A percentile compares a stretch with the other conserved stretches of the same genome.
These are phyloP conservation scores for Boletus sp. DNA, from an alignment of 1,284 basidiomycete species.

Conservation along the genomic window DNA sequence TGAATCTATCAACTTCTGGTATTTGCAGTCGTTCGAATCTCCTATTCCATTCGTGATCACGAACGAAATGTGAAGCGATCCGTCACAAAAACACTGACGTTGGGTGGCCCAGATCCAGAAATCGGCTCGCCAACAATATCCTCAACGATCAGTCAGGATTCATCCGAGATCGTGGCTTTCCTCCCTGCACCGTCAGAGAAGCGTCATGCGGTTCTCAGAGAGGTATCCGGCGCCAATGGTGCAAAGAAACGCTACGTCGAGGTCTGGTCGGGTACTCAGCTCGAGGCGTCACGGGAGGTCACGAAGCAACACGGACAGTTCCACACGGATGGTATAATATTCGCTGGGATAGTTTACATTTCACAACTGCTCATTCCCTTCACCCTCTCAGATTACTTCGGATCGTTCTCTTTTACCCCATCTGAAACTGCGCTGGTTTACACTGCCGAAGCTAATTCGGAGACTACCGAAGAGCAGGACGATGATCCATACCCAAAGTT, in stretches of 20 bases:
- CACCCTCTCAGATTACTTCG: constrained; percentile 40
- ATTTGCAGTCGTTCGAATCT: constrained; percentile 39
- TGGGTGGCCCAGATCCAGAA: constrained; percentile 11
- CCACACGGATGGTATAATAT: constrained; percentile 52
- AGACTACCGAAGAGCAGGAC: constrained; percentile 25
- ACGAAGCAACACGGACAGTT: constrained; percentile 57
- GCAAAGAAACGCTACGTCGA: constrained; percentile 55
- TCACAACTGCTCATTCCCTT: background rate
- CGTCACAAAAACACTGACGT: constrained; percentile 40
- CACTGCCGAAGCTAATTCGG: constrained; percentile 48
- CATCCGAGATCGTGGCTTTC: constrained; percentile 41
- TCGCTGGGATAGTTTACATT: background rate
- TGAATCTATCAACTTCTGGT: background rate
- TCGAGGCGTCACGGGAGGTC: constrained; percentile 50
- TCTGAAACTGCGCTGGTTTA: constrained; percentile 53
- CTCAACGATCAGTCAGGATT: constrained; percentile 35
- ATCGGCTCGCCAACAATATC: constrained; percentile 19
- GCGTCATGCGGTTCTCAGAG: constrained; percentile 46
- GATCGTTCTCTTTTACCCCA: constrained; percentile 48
- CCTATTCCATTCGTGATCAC: constrained; percentile 46
- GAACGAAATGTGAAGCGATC: constrained; percentile 45
- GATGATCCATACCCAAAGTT: constrained; percentile 46
- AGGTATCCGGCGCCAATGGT: constrained; percentile 29
- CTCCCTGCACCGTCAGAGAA: constrained; percentile 44
- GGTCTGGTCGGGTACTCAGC: constrained; percentile 47